Percentiles rank a stretch among this genome's conserved stretches.
phyloP scores from a whole-genome alignment of 2,329 filamentous ascomycete species.

The Sarocladiaceae sp. region DNA sequence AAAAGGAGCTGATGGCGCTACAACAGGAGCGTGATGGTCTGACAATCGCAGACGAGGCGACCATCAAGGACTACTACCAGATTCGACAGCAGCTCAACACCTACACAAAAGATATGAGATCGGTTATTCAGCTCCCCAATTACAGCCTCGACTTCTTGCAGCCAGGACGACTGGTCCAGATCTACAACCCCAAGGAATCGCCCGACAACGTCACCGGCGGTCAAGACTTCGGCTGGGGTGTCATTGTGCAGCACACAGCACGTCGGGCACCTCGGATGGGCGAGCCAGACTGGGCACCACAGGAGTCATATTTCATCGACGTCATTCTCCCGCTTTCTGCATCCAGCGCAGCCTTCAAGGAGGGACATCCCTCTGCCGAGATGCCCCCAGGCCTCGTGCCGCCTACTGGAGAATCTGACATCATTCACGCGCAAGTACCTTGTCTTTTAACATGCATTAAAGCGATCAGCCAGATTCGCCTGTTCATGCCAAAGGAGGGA shows the following conservation, averaged over 20 bases:
- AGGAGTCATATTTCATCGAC: conserved; percentile 77
- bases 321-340: conserved; percentile 62
- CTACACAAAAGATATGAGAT: conserved; percentile 83
- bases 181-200: conserved; percentile 62
- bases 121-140: conserved; percentile 85
- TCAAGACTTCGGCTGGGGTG: conserved; percentile 90
- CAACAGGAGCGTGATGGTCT: conserved; percentile 69
- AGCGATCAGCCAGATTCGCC: conserved; percentile 73
- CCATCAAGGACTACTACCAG: conserved; percentile 91
- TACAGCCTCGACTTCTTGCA: conserved; percentile 82
- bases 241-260: conserved; percentile 66
- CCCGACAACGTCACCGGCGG: conserved; percentile 28
- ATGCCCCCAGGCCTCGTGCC: conserved; percentile 56
- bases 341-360: conserved; percentile 39
- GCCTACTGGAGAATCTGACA: conserved; percentile 20
- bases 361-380: conserved; percentile 28
- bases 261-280: conserved; percentile 62
- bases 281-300: conserved; percentile 61
- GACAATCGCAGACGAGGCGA: conserved; percentile 76
- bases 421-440: conserved; percentile 50
- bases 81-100: conserved; percentile 75
- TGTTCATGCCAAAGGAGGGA: conserved; percentile 72
- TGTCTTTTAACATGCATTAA: conserved; percentile 82
- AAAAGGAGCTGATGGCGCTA: conserved; percentile 74
- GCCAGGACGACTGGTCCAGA: conserved; percentile 77